Evolutionary conservation across 305 asterid genomes (phyloP), one percentile per base, ranked within the genome.

Genomic region (Fraxinus baroniana): DNA sequence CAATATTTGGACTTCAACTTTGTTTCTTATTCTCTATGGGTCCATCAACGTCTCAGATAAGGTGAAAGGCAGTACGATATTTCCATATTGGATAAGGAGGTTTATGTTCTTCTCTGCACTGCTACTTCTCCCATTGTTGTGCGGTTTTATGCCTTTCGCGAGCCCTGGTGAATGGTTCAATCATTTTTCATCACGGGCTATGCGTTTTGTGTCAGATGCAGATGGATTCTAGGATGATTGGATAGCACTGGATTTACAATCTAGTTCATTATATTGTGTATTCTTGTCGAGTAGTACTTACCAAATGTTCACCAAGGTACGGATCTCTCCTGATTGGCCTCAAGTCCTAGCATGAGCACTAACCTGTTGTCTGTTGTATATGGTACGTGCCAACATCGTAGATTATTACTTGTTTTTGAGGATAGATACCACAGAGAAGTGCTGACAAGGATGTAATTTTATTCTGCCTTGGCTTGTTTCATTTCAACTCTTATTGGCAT

Each of bases 81-180:
- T 92, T 8, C 93, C 97, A 0, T 92, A 92, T 79, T 90, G 97
- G 97, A 74, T 80, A 66, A 91, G 98, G 80, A 86, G 91, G 81
- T 13, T 60, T 39, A 0, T 86, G 57, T 95, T 91, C 80, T 91
- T 85, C 18, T 28, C 81, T 7, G 74, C 84, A 0, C 81, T 89
- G 83, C 76, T 93, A 4, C 7, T 90, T 83, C 92, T 95, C 57
- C 99, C 99, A 0, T 75, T 91, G 86, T 35, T 90, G 41, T 93
- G 99, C 5, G 98, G 99, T 20, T 76, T 92, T 57, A 85, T 94
- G 90, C 97, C 99, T 22, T 95, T 94, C 73, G 99, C 99, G 0
- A 81, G 94, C 88, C 87, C 91, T 26, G 22, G 84, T 70, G 97
- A 95, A 81, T 95, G 98, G 99, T 84, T 83, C 35, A 74, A 87